These are phyloP conservation scores for Hordeum marinum DNA, from an alignment of 176 grass and related monocot genomes.

Conservation along the genomic window DNA sequence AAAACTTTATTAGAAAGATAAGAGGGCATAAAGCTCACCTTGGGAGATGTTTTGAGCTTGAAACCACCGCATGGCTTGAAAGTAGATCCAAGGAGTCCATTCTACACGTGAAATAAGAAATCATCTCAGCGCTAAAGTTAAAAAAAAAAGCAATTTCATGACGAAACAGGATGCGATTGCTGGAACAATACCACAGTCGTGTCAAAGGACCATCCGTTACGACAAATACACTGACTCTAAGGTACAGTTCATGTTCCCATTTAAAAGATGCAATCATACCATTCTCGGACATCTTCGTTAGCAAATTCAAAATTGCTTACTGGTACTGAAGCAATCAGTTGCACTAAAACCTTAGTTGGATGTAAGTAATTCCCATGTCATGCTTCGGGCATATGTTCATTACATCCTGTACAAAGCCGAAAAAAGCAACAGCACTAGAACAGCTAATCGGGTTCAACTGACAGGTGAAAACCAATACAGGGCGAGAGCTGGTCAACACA, in stretches of 20 bases:
- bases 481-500: background rate
- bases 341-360: background rate
- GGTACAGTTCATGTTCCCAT: background rate
- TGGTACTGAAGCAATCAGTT: background rate
- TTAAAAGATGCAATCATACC: background rate
- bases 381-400: background rate
- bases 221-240: background rate
- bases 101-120: slow-evolving; percentile 13
- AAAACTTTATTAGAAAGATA: background rate
- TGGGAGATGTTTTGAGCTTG: slow-evolving; percentile 3
- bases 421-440: too few relatives aligned
- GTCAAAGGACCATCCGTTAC: background rate
- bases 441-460: background rate
- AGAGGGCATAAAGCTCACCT: background rate
- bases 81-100: slow-evolving; percentile 11
- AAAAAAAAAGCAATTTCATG: background rate
- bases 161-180: background rate
- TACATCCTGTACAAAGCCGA: too few relatives aligned
- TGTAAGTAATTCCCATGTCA: too few relatives aligned
- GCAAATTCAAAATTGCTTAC: background rate
- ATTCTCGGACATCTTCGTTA: background rate
- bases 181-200: background rate
- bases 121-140: background rate
- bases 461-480: background rate
- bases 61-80: background rate